Base-by-base conservation (phyloP, 2,329 filamentous ascomycete species). In the Drechmeria coniospora region DNA sequence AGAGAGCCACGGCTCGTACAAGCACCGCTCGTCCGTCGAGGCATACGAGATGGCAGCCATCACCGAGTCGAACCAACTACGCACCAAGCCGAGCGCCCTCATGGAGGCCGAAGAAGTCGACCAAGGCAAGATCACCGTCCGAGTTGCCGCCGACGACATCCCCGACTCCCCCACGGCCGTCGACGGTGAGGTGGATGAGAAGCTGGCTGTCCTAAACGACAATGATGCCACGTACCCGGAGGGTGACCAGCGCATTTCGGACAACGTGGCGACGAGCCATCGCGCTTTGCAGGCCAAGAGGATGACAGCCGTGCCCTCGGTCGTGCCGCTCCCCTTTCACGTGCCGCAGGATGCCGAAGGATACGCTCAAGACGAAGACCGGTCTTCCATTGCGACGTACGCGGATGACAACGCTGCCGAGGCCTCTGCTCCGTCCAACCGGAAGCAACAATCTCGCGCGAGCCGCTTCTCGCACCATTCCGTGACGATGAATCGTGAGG, bases 341-440 rank as follows among this genome's bases (percentile, higher is more conserved):
- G 56, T 79, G 2, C 71, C 72, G 1, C 48, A 50, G 13, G 52
- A 57, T 9, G 52, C 58, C 2, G 53, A 60, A 4, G 46, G 53
- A 15, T 21, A 35, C 9, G 43, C 46, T 2, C n/a, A n/a, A n/a
- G 56, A 65, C 5, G 59, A 61, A 11, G 62, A 65, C 13, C 54
- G 63, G 16, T 82, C 76, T 3, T 80, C 79, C 2, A 60, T 80
- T 13, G 80, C 76, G 3, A 79, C 79, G 0, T 65, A 77, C 41
- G 74, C 76, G 11, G 74, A 78, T 33, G 29, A 23, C 45, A 36
- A 25, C 38, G 30, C 26, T 37, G 24, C 31, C 46, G 28, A 49
- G 52, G 14, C 42, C 44, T 10, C 60, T 62, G 27, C 57, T 61
- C 12, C 44, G 69, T 2, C 71, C 68, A 2, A 52, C 50, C 9